Conservation (phyloP, 371 early-diverging fungal genomes). For the Apophysomyces trapeziformis region DNA sequence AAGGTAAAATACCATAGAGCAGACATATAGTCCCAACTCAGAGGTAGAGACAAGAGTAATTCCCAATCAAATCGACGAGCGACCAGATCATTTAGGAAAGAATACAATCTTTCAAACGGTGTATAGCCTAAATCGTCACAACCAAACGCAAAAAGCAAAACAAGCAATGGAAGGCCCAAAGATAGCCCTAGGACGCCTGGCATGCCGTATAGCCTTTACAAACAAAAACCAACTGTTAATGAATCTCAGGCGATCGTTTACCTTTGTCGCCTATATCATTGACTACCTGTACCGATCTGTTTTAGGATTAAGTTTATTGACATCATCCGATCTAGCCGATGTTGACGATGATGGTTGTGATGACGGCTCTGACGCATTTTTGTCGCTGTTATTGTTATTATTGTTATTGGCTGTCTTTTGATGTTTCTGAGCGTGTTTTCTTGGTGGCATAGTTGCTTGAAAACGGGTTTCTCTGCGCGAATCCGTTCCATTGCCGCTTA, state of each 20-base stretch:
- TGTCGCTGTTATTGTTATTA: background rate
- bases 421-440: background rate
- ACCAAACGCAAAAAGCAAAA: conserved; percentile 72
- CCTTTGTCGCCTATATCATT: background rate
- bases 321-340: conserved; percentile 2
- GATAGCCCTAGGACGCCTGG: conserved; percentile 72
- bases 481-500: no score
- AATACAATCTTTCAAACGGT: conserved; percentile 32
- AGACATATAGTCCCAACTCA: conserved; percentile 48
- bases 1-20: conserved; percentile 65
- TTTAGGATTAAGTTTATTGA: conserved; percentile 46
- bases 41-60: conserved; percentile 28
- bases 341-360: background rate
- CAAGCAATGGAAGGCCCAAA: conserved; percentile 60
- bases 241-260: background rate
- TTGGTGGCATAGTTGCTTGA: conserved; percentile 9
- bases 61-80: conserved; percentile 32
- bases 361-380: background rate
- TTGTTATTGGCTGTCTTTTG: background rate
- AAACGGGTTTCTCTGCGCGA: background rate
- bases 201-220: conserved; percentile 71
- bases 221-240: background rate
- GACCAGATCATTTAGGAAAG: conserved; percentile 20
- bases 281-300: conserved; percentile 66
- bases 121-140: conserved; percentile 59